These are phyloP conservation scores for Aspergillus awamori DNA, from an alignment of 2,329 filamentous ascomycete genomes.

Conservation along the genomic window DNA sequence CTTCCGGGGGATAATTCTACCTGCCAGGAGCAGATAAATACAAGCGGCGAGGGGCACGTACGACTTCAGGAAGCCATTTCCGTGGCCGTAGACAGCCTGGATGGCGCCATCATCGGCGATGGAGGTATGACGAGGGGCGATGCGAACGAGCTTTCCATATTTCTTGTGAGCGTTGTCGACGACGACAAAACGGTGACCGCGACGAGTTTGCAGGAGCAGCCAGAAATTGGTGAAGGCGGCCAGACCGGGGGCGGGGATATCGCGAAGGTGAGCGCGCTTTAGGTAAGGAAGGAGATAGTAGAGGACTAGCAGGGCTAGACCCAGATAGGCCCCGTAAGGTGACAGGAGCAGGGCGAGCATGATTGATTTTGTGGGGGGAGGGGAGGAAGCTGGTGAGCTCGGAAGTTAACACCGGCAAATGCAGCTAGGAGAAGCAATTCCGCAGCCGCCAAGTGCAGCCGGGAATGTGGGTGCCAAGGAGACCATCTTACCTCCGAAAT, in stretches of 20 bases:
- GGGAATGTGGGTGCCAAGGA: neutral
- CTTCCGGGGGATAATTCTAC: no score
- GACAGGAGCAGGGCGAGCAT: slow-evolving; percentile 35
- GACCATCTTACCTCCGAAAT: no score
- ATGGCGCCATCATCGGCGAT: slow-evolving; percentile 81
- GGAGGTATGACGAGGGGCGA: slow-evolving; percentile 82
- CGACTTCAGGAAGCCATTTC: slow-evolving; percentile 74
- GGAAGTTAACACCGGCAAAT: no score
- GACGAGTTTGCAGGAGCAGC: slow-evolving; percentile 69
- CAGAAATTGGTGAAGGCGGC: slow-evolving; percentile 76
- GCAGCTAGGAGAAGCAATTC: slow-evolving; percentile 6
- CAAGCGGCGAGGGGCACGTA: slow-evolving; percentile 43
- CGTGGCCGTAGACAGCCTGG: slow-evolving; percentile 74
- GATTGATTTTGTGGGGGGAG: neutral
- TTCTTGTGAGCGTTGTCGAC: slow-evolving; percentile 76
- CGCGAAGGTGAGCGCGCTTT: slow-evolving; percentile 55
- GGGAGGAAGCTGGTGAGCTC: no score
- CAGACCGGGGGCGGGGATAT: slow-evolving; percentile 55
- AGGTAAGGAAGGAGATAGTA: slow-evolving; percentile 63
- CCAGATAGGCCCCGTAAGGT: slow-evolving; percentile 35
- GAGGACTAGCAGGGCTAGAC: slow-evolving; percentile 55
- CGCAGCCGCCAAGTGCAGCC: slow-evolving; percentile 13
- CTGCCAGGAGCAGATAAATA: neutral
- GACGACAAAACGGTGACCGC: slow-evolving; percentile 64
- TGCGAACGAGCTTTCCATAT: slow-evolving; percentile 76